phyloP scores from a whole-genome alignment of 2,329 filamentous ascomycete species.

The Pseudocercospora fijiensis region DNA sequence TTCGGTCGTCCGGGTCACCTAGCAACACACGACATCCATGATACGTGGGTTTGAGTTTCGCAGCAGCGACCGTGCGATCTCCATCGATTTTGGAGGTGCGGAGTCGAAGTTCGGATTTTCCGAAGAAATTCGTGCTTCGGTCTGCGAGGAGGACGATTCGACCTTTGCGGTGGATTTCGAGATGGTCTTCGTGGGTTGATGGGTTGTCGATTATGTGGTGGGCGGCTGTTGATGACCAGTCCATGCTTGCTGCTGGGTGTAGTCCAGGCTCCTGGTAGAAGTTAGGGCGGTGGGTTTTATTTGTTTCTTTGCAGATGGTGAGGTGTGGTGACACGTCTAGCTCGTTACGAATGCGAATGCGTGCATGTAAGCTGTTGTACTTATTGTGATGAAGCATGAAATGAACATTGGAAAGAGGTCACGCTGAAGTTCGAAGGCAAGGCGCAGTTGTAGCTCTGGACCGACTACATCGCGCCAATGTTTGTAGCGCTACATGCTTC shows the following conservation, averaged over 20 bases:
- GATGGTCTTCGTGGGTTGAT: not conserved
- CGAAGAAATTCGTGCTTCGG: not conserved
- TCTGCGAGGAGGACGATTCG: not conserved
- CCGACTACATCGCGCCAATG: not conserved
- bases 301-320: not conserved
- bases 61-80: not conserved
- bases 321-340: not conserved
- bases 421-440: not conserved
- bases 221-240: conserved; percentile 1
- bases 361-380: not conserved
- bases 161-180: conserved; percentile 11
- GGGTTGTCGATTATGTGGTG: conserved; percentile 5
- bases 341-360: not conserved
- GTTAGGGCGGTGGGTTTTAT: not conserved
- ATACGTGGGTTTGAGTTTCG: conserved; percentile 5
- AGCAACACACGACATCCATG: not conserved
- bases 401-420: not conserved
- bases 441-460: not conserved
- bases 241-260: not conserved
- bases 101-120: conserved; percentile 1
- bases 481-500: not conserved
- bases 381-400: not conserved
- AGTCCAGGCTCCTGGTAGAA: not conserved
- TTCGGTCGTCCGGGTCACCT: not conserved
- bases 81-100: not conserved